phyloP scores from a whole-genome alignment of 805 yeast genomes.

The Ogataea nitratoaversa region DNA sequence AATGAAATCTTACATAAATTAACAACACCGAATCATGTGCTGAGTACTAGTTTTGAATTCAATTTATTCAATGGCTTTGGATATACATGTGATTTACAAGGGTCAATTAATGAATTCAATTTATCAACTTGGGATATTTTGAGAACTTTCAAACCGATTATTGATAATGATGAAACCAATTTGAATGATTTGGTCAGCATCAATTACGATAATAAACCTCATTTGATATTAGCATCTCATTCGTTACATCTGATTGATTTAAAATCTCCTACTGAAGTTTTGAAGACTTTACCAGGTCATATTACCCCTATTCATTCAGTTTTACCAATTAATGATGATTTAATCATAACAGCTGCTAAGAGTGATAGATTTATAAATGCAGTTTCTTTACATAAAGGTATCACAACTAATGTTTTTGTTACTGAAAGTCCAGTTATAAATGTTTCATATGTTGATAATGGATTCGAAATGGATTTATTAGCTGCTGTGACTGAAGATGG shows the following conservation, averaged over 20 bases:
- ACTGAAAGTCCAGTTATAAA: conserved; percentile 58
- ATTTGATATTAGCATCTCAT: conserved; percentile 63
- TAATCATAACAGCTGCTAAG: conserved; percentile 63
- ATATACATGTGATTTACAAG: conserved; percentile 59
- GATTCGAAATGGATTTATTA: conserved; percentile 33
- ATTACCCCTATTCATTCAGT: conserved; percentile 59
- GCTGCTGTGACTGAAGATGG: conserved; percentile 74
- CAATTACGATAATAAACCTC: conserved; percentile 28
- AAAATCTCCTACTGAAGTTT: conserved; percentile 32
- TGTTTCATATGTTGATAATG: conserved; percentile 35
- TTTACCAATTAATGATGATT: conserved; percentile 35
- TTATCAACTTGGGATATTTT: conserved; percentile 38
- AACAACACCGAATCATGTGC: conserved; percentile 15
- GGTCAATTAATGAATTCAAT: conserved; percentile 62
- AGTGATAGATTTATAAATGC: conserved; percentile 81
- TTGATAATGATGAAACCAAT: conserved; percentile 14
- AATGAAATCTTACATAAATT: conserved; percentile 54
- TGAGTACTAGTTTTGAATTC: conserved; percentile 42
- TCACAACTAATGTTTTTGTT: conserved; percentile 57
- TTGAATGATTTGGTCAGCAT: conserved; percentile 23
- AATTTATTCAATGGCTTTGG: conserved; percentile 38
- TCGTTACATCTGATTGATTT: conserved; percentile 52
- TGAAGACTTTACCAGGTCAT: conserved; percentile 69
- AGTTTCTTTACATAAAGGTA: conserved; percentile 44
- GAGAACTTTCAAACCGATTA: conserved; percentile 39